These are phyloP conservation scores for Camelina neglecta DNA, from an alignment of 345 rosid genomes.

Conservation along the genomic window DNA sequence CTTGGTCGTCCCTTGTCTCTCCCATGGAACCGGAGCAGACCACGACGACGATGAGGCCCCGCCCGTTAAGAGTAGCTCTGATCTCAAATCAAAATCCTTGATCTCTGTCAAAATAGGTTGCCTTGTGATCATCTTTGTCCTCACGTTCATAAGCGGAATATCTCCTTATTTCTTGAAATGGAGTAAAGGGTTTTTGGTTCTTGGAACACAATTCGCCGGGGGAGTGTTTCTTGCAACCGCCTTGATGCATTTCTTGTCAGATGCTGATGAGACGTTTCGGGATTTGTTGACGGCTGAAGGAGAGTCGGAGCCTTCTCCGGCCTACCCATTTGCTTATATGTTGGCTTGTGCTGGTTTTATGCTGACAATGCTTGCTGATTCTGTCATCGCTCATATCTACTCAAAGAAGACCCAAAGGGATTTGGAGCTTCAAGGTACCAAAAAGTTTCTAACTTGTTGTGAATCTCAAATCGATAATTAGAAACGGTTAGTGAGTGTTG, in stretches of 20 bases:
- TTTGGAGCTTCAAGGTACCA: slow-evolving; percentile 64
- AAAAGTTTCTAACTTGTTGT: neutral
- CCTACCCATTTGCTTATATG: slow-evolving; percentile 89
- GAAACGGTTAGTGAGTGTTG: neutral
- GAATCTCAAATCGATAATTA: neutral
- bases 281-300: slow-evolving; percentile 55
- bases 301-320: slow-evolving; percentile 40
- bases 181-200: slow-evolving; percentile 74
- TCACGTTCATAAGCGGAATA: slow-evolving; percentile 73
- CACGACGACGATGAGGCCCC: slow-evolving; percentile 41
- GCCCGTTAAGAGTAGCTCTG: neutral
- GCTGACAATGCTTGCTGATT: slow-evolving; percentile 81
- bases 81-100: slow-evolving; percentile 60
- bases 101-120: slow-evolving; percentile 69
- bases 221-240: slow-evolving; percentile 91
- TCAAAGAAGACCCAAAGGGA: slow-evolving; percentile 54
- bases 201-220: slow-evolving; percentile 85
- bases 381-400: slow-evolving; percentile 53
- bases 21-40: slow-evolving; percentile 53
- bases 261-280: slow-evolving; percentile 71
- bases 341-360: slow-evolving; percentile 76
- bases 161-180: slow-evolving; percentile 81
- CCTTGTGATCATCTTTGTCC: slow-evolving; percentile 61
- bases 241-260: slow-evolving; percentile 82
- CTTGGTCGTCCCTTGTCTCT: slow-evolving; percentile 53